These are phyloP conservation scores for Microthlaspi erraticum DNA, from an alignment of 345 rosid species.

Conservation along the genomic window DNA sequence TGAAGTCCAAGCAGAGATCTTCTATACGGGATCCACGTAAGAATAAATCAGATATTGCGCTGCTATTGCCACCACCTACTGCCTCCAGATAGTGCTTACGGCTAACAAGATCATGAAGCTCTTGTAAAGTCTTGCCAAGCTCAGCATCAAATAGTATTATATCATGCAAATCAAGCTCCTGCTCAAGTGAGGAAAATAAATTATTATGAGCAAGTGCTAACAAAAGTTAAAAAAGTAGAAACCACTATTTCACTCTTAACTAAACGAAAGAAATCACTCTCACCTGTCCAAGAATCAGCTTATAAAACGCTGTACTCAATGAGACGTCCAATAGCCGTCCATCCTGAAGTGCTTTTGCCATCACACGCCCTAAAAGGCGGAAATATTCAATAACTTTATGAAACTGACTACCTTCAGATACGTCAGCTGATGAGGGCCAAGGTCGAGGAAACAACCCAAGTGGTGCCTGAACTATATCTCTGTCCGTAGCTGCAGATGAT, in stretches of 20 bases:
- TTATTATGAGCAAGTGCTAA: neutral
- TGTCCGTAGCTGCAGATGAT: conserved; percentile 48
- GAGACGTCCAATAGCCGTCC: conserved; percentile 95
- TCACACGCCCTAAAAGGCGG: conserved; percentile 91
- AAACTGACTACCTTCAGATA: conserved; percentile 77
- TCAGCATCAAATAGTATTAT: conserved; percentile 79
- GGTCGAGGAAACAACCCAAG: conserved; percentile 96
- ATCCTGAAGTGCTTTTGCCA: conserved; percentile 99
- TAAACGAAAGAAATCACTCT: conserved; percentile 23
- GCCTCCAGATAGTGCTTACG: conserved; percentile 79
- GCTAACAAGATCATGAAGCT: conserved; percentile 71
- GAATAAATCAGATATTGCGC: conserved; percentile 50
- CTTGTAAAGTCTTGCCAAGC: conserved; percentile 89
- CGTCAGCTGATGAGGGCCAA: conserved; percentile 78
- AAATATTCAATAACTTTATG: conserved; percentile 78
- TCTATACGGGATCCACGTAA: conserved; percentile 73
- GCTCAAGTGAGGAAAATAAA: conserved; percentile 42
- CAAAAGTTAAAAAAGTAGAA: conserved; percentile 16
- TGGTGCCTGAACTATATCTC: conserved; percentile 71
- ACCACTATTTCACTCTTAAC: neutral
- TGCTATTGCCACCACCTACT: conserved; percentile 43
- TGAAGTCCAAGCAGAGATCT: conserved; percentile 90
- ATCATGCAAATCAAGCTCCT: conserved; percentile 98
- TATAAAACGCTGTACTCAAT: conserved; percentile 79
- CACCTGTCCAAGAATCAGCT: conserved; percentile 93